Conservation (phyloP, 371 early-diverging fungal species). For the Phascolomyces articulosus region DNA sequence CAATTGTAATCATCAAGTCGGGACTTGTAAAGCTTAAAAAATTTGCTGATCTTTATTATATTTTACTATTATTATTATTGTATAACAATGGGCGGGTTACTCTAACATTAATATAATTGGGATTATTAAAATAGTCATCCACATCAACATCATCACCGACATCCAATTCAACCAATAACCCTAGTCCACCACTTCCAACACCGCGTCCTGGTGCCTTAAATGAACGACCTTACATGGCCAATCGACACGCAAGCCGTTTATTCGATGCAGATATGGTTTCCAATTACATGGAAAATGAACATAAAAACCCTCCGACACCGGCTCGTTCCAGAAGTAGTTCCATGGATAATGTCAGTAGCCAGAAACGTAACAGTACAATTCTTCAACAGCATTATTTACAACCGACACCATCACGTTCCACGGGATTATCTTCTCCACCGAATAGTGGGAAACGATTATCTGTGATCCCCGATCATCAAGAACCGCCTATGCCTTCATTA, state of each 20-base stretch:
- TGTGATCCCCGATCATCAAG: conserved; percentile 11
- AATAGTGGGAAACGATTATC: conserved; percentile 16
- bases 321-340: conserved; percentile 42
- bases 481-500: neutral
- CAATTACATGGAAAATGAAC: conserved; percentile 11
- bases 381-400: neutral
- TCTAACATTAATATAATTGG: too few relatives aligned
- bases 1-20: neutral
- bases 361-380: conserved; percentile 9
- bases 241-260: conserved; percentile 19
- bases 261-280: conserved; percentile 22
- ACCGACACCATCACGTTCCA: neutral
- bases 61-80: too few relatives aligned
- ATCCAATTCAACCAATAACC: neutral
- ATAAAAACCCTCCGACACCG: conserved; percentile 28
- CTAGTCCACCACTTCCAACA: conserved; percentile 4
- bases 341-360: conserved; percentile 17
- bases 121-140: neutral
- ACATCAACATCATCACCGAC: conserved; percentile 2
- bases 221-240: conserved; percentile 17
- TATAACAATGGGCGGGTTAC: too few relatives aligned
- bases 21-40: neutral
- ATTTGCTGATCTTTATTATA: neutral
- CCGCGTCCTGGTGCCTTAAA: conserved; percentile 6
- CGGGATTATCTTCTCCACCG: conserved; percentile 1